Evolutionary conservation across 345 rosid species (phyloP), one percentile per base, ranked within the genome.

Genomic region (Iberis pinnata): DNA sequence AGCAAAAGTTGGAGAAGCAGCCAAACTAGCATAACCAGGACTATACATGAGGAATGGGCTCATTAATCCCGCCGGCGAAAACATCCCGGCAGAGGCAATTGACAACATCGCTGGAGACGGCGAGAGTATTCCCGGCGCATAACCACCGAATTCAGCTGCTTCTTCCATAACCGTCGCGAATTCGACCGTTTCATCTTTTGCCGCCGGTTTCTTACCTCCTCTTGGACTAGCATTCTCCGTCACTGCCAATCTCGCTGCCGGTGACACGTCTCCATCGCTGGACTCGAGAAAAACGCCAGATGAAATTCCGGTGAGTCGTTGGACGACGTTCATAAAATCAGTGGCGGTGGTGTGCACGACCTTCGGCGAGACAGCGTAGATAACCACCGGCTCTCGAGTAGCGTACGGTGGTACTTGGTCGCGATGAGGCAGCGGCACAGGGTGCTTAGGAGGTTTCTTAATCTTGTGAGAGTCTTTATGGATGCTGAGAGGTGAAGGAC

Each of bases 321-420:
- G 97, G 60, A 88, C 97, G 16, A 84, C 74, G 73, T 83, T 46
- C 97, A 79, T 80, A 80, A 88, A 88, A 27, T 82, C 66, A 18
- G 68, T 56, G 18, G 67, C 76, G 12, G 84, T 72, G 38, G 78
- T 77, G 83, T 88, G 84, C 61, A 88, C 78, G 62, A 76, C 63
- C 40, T 88, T 88, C 0, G 97, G 97, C 0, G 97, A 85, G 37
- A 88, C 70, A 16, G 92, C 66, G 80, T 82, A 88, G 77, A 88
- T 88, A 52, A 88, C 78, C 11, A 82, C 60, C 13, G 90, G 90
- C 63, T 36, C 58, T 56, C 63, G 24, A 70, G 53, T 54, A 49
- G 38, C 45, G 49, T 18, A 50, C 1, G 10, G 27, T 47, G 42
- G 71, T 0, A 49, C 58, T 10, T 63, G 73, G 61, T 38, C 22